A percentile compares a stretch with the other conserved stretches of the same genome.
Evolutionary conservation across 345 rosid species (phyloP).

Genomic region (Citrus sinensis): DVS_A1.0 CM039162.1:19230501-19231000

Average conservation of each 20-base stretch:
- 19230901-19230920: constrained; percentile 11
- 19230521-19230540: neutral
- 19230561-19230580: constrained; percentile 21
- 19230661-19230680: constrained; percentile 68
- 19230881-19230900: constrained; percentile 31
- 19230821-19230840: constrained; percentile 64
- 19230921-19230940: constrained; percentile 39
- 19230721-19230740: constrained; percentile 33
- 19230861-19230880: constrained; percentile 57
- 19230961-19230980: constrained; percentile 37
- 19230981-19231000: constrained; percentile 63
- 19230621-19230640: constrained; percentile 30
- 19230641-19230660: constrained; percentile 55
- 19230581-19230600: constrained; percentile 10
- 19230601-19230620: constrained; percentile 9
- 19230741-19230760: constrained; percentile 24
- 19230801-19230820: constrained; percentile 46
- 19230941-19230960: constrained; percentile 38
- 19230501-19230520: neutral
- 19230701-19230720: constrained; percentile 44
- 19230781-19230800: constrained; percentile 27
- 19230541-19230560: constrained; percentile 16
- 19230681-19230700: constrained; percentile 55
- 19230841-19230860: constrained; percentile 56
- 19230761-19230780: constrained; percentile 11